phyloP scores from a whole-genome alignment of 345 rosid species.

The Citrus cavaleriei region DNA sequence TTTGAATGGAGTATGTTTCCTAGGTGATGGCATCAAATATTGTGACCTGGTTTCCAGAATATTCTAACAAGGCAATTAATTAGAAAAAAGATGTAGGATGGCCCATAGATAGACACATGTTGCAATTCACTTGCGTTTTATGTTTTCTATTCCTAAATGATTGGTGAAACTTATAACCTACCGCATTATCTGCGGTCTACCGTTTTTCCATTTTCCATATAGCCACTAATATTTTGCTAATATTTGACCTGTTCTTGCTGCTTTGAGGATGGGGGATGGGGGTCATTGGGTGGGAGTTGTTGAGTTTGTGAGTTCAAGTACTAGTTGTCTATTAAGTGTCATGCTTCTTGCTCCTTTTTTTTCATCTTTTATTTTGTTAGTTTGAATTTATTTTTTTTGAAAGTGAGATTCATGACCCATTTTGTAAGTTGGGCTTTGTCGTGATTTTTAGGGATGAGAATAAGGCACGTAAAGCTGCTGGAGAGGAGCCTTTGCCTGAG shows the following conservation, averaged over 20 bases:
- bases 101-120: too few relatives aligned
- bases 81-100: too few relatives aligned
- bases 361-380: not conserved
- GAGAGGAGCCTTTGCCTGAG: constrained; percentile 94
- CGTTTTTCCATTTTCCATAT: not conserved
- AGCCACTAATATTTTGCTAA: not conserved
- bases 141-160: too few relatives aligned
- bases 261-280: not conserved
- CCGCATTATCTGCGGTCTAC: too few relatives aligned
- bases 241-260: not conserved
- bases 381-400: not conserved
- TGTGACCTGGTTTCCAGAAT: too few relatives aligned
- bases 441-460: constrained; percentile 70
- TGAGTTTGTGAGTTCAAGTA: not conserved
- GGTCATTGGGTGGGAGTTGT: not conserved
- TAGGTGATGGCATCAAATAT: too few relatives aligned
- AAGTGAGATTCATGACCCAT: not conserved
- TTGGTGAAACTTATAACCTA: too few relatives aligned
- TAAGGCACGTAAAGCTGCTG: constrained; percentile 75
- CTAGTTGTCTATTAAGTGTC: not conserved
- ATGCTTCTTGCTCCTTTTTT: not conserved
- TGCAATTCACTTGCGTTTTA: too few relatives aligned
- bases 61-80: too few relatives aligned
- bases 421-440: not conserved
- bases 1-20: too few relatives aligned